Evolutionary conservation across 2,329 filamentous ascomycete species (phyloP), one percentile per base, ranked within the genome.

Genomic region (Chaetomiaceae sp.): DNA sequence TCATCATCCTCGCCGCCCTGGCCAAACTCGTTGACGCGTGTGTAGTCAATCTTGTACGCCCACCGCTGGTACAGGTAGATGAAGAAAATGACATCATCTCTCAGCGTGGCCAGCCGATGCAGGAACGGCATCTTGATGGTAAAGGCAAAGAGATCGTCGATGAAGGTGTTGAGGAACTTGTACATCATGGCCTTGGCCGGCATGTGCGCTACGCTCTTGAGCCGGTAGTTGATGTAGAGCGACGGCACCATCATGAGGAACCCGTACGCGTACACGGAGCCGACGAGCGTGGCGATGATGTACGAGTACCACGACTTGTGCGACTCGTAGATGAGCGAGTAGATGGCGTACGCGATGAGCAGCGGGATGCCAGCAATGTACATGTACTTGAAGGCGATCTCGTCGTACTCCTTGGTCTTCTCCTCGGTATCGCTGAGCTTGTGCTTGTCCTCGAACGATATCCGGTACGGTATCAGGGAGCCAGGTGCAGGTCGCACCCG

Each of bases 301-400:
- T 91, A 99, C 38, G 87, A 93, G 73, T 96, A 96, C 93, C 93
- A 97, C 43, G 88, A 93, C 77, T 97, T 97, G 77, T 99, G 93
- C 12, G 81, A 85, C 45, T 97, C 90, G 72, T 99, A 99, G 55
- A 93, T 68, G 48, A 99, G 76, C 25, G 88, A 95, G 79, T 99
- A 99, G 55, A 78, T 78, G 13, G 92, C 93, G 68, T 99, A 99
- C 8, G 87, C 92, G 45, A 87, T 72, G 51, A 99, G 78, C 2
- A 99, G 80, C 14, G 93, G 93, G 6, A 96, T 82, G n/a, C 88
- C 91, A 41, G 89, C 75, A 58, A 91, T 85, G 73, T 96, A 97
- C 69, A 99, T 86, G 72, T 96, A 99, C 67, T 87, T 89, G 82
- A 99, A 99, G 23, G 93, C 93, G 59, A 96, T 95, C 67, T 91